Base-by-base conservation (phyloP, 352 stramenopile genomes). In the Globisporangium nagaii region DNA sequence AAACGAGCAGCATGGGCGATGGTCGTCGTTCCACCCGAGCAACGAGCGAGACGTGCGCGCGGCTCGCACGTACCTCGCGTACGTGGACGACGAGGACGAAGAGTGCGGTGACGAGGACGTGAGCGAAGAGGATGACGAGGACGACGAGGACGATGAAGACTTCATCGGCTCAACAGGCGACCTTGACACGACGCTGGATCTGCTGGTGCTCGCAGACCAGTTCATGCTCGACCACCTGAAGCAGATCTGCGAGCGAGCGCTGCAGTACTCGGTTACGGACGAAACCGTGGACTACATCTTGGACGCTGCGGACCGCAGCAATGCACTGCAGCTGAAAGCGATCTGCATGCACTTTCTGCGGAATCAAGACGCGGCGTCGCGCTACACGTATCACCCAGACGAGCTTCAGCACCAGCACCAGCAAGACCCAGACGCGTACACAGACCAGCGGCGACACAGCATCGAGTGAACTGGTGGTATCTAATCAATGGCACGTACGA, bases 151-250 rank as follows among this genome's bases (percentile, higher is more conserved):
- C n/a, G 32, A 56, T 28, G 43, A 24, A 8, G 36, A 52, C 12
- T 41, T 58, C 17, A 36, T 63, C 4, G 58, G 48, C 7, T 55
- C 72, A 10, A 63, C 71, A 48, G 72, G 69, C 54, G 66, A 84
- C 54, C 53, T 98, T 27, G 76, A 89, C 42, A 66, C 77, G 31
- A 68, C 86, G 20, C 65, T 97, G 51, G 87, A 98, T 37, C 72
- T 98, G 11, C 67, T 98, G 10, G 84, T 97, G 40, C 73, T 97
- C 15, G 86, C 93, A 5, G 94, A 98, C 66, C 86, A 97, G 70
- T 98, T 98, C 72, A 98, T 98, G 76, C 73, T 98, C 22, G 94
- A 98, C 63, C 87, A 98, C 66, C 68, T 98, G 15, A 98, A 98
- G 61, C 91, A 98, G 73, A 77, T 96, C 30, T 98, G 93, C 67